Evolutionary conservation across 2,329 filamentous ascomycete species (phyloP).

Genomic region (Botryotinia globosa): DNA sequence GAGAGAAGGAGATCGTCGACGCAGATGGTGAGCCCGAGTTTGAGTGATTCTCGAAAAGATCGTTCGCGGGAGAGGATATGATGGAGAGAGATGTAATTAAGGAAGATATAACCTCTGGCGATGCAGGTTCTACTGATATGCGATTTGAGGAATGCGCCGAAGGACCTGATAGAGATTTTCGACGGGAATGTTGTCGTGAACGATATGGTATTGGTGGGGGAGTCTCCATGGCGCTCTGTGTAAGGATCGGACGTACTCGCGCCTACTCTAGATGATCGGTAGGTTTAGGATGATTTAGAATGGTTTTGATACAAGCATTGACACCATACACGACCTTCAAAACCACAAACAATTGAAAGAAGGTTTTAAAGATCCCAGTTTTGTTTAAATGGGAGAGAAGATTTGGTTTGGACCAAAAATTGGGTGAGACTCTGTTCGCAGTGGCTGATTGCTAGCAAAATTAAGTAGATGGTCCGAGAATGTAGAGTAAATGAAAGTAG

Average conservation of each 20-base stretch:
- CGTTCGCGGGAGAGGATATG: slow-evolving; percentile 64
- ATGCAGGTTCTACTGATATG: slow-evolving; percentile 38
- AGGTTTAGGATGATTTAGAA: slow-evolving; percentile 23
- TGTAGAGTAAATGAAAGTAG: neutral
- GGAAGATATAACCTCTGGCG: slow-evolving; percentile 68
- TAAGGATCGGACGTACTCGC: slow-evolving; percentile 24
- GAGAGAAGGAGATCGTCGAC: slow-evolving; percentile 32
- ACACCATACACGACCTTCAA: slow-evolving; percentile 23
- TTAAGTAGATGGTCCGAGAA: neutral
- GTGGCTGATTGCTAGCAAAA: neutral
- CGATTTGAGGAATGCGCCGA: slow-evolving; percentile 34
- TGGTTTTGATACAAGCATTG: slow-evolving; percentile 32
- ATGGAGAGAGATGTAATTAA: slow-evolving; percentile 68
- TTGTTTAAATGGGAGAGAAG: slow-evolving; percentile 4
- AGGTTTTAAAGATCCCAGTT: slow-evolving; percentile 30
- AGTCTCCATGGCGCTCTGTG: slow-evolving; percentile 32
- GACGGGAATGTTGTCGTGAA: slow-evolving; percentile 33
- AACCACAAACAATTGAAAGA: slow-evolving; percentile 25
- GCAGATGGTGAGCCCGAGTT: slow-evolving; percentile 43
- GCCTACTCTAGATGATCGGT: slow-evolving; percentile 16
- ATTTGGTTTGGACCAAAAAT: neutral
- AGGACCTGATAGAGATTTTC: slow-evolving; percentile 36
- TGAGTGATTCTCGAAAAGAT: slow-evolving; percentile 59
- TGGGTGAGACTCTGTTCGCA: slow-evolving; percentile 1
- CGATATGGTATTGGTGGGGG: slow-evolving; percentile 35